Evolutionary conservation across 192 early-diverging fungal species (phyloP).

Genomic region (Coemansia sp.): DNA sequence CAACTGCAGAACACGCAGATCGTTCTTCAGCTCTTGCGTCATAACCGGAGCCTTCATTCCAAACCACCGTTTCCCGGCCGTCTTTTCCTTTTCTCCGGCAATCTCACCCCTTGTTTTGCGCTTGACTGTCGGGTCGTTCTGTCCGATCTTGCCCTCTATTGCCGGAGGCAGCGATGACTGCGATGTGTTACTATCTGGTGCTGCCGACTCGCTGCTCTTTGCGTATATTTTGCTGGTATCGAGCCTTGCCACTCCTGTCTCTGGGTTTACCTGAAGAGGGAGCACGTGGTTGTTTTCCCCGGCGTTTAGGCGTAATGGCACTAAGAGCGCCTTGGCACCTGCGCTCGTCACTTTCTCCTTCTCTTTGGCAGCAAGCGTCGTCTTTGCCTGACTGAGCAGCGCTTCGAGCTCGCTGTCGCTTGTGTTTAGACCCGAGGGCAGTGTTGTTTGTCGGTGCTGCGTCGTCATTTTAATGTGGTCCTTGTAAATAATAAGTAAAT

Average conservation of each 20-base stretch:
- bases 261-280: constrained; percentile 15
- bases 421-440: constrained; percentile 6
- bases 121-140: constrained; percentile 40
- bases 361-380: constrained; percentile 15
- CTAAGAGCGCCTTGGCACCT: constrained; percentile 9
- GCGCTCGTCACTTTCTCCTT: constrained; percentile 7
- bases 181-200: neutral
- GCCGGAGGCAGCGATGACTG: constrained; percentile 8
- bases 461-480: neutral
- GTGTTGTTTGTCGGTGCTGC: neutral
- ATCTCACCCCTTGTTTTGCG: constrained; percentile 21
- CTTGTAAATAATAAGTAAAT: neutral
- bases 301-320: constrained; percentile 30
- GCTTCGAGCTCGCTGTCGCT: constrained; percentile 35
- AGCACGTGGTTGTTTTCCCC: neutral
- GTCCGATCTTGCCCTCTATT: constrained; percentile 9
- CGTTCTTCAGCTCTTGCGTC: constrained; percentile 85
- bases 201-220: neutral
- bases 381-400: constrained; percentile 44
- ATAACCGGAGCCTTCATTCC: constrained; percentile 81
- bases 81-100: constrained; percentile 21
- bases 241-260: constrained; percentile 33
- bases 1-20: constrained; percentile 82
- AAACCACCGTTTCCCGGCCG: constrained; percentile 72
- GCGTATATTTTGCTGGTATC: constrained; percentile 11